phyloP scores from a whole-genome alignment of 2,329 filamentous ascomycete species.

The Alternaria sp. region DNA sequence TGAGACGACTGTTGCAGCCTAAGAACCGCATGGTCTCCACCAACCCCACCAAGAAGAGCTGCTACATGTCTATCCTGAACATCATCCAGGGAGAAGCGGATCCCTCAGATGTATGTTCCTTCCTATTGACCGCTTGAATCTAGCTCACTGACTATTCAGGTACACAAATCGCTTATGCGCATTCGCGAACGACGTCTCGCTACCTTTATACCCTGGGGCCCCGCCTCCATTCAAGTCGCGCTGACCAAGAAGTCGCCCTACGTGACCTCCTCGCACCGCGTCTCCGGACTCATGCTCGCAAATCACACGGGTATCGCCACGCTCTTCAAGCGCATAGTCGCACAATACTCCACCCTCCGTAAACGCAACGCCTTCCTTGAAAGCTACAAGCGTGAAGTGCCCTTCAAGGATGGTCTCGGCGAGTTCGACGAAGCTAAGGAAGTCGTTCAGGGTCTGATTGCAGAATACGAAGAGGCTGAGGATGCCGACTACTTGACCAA shows the following conservation, averaged over 20 bases:
- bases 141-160: slow-evolving; percentile 46
- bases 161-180: slow-evolving; percentile 95
- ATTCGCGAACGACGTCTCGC: slow-evolving; percentile 93
- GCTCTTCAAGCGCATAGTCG: slow-evolving; percentile 91
- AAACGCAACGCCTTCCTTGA: slow-evolving; percentile 98
- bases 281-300: slow-evolving; percentile 95
- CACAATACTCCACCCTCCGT: slow-evolving; percentile 90
- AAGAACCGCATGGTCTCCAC: slow-evolving; percentile 99
- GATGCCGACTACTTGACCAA: slow-evolving; percentile 87
- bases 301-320: slow-evolving; percentile 98
- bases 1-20: slow-evolving; percentile 91
- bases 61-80: slow-evolving; percentile 98
- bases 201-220: slow-evolving; percentile 98
- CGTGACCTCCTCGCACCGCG: slow-evolving; percentile 89
- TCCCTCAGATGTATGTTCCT: slow-evolving; percentile 76
- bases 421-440: slow-evolving; percentile 96
- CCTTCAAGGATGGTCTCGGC: slow-evolving; percentile 87
- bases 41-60: slow-evolving; percentile 92
- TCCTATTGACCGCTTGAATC: background rate
- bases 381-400: slow-evolving; percentile 92
- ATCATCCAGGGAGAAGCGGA: slow-evolving; percentile 99
- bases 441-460: slow-evolving; percentile 88
- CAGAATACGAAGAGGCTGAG: slow-evolving; percentile 96
- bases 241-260: slow-evolving; percentile 97
- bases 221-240: slow-evolving; percentile 95